These are phyloP conservation scores for Pulveroboletus frians DNA, from an alignment of 768 basidiomycete genomes.

Conservation along the genomic window DNA sequence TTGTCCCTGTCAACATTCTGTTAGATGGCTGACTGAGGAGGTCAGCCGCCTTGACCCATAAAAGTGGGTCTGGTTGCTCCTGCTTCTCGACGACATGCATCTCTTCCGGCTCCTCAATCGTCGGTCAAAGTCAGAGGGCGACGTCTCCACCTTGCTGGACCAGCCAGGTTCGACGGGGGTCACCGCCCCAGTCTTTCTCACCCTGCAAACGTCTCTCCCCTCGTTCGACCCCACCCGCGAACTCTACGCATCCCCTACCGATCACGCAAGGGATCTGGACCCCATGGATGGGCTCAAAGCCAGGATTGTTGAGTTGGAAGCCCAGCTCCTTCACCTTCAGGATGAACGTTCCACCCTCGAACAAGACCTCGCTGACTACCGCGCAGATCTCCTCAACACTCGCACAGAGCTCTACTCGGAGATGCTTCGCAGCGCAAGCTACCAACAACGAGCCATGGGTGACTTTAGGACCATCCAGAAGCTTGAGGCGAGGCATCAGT, in stretches of 20 bases:
- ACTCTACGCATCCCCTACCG: conserved; percentile 12
- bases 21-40: conserved; percentile 10
- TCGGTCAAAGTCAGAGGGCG: conserved; percentile 42
- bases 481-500: conserved; percentile 23
- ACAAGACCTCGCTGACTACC: conserved; percentile 26
- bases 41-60: conserved; percentile 21
- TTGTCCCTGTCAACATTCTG: not conserved
- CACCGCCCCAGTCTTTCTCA: conserved; percentile 21
- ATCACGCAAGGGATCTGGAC: not conserved
- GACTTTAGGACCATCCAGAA: conserved; percentile 25
- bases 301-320: conserved; percentile 12
- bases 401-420: conserved; percentile 27
- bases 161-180: not conserved
- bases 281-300: not conserved
- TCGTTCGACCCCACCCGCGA: conserved; percentile 24
- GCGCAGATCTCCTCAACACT: conserved; percentile 24
- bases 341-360: conserved; percentile 18
- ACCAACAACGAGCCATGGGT: conserved; percentile 21
- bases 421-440: conserved; percentile 26
- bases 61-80: conserved; percentile 4
- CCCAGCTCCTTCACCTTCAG: conserved; percentile 9
- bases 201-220: conserved; percentile 17
- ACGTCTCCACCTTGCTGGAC: conserved; percentile 26
- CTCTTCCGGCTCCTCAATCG: conserved; percentile 47
- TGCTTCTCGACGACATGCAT: conserved; percentile 31